Base-by-base conservation (phyloP, 108 stramenopile genomes). In the Ochromonas danica region DNA sequence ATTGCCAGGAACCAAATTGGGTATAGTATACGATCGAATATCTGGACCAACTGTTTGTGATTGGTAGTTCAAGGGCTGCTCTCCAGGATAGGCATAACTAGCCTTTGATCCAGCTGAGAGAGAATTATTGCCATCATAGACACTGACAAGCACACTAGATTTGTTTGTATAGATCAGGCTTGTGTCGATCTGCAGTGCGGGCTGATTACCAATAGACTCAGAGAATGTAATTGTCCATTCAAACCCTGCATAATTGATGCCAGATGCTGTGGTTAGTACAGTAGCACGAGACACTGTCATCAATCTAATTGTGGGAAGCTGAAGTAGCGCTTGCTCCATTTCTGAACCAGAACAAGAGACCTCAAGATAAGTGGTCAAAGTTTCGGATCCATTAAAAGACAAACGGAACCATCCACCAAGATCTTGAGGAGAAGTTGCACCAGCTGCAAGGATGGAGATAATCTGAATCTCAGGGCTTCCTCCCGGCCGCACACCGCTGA, bases 61-160 rank as follows among this genome's bases (percentile, higher is more conserved):
- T 30, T 70, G 84, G 78, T 92, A 94, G 33, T 84, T 78, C 33
- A 82, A 63, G 0, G 93, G 92, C 60, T 84, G 36, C 70, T 94
- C 92, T 40, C 92, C 93, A 61, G 85, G 81, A 36, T 78, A 45
- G 40, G 45, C 17, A 28, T 61, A 83, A 71, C 84, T 78, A 51
- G 39, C 77, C 70, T 82, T 80, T 35, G 80, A 63, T 6, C 77
- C 82, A 0, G 57, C 75, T 28, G 41, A 30, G 71, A 40, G 43
- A 40, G 28, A 91, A 86, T 92, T 91, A 85, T 89, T 86, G 1
- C 90, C 92, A 43, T 90, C 91, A 45, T 65, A 60, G 3, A 91
- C 85, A 10, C 71, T 43, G 14, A 89, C 63, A 10, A 25, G 6
- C 30, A 67, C 3, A 10, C 14, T 33, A 14, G 33, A 28, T 31